phyloP scores from a whole-genome alignment of 495 filamentous ascomycete genomes.

The Trypethelium eluteriae region DNA sequence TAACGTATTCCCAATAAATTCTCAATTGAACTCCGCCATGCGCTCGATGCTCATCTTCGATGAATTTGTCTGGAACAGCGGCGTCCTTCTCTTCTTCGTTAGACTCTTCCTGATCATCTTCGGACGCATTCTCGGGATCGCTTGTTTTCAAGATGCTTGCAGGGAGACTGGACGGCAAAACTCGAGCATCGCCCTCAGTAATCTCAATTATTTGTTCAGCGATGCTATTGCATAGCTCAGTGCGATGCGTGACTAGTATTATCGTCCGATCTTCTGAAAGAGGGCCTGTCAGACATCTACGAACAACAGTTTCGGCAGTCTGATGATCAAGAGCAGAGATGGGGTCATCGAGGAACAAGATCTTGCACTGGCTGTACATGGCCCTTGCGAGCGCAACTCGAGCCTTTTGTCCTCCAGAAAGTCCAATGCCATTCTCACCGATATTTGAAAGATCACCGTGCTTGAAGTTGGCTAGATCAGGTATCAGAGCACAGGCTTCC shows the following conservation, averaged over 20 bases:
- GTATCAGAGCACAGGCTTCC: slow-evolving; percentile 34
- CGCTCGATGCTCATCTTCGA: slow-evolving; percentile 69
- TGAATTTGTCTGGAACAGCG: slow-evolving; percentile 63
- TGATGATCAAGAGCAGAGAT: slow-evolving; percentile 54
- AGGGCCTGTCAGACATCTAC: slow-evolving; percentile 57
- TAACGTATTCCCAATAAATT: slow-evolving; percentile 78
- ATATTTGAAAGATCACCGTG: slow-evolving; percentile 37
- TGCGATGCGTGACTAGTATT: slow-evolving; percentile 73
- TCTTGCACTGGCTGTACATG: slow-evolving; percentile 33
- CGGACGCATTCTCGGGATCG: slow-evolving; percentile 28
- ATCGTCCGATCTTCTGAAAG: slow-evolving; percentile 55
- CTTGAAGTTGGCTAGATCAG: slow-evolving; percentile 36
- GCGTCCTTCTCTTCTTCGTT: slow-evolving; percentile 45
- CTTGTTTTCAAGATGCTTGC: not conserved
- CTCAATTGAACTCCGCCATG: slow-evolving; percentile 65
- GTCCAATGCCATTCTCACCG: slow-evolving; percentile 38
- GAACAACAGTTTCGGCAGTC: slow-evolving; percentile 65
- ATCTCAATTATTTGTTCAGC: slow-evolving; percentile 66
- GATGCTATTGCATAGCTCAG: slow-evolving; percentile 55
- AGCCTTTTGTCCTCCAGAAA: slow-evolving; percentile 37
- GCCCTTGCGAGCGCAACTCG: slow-evolving; percentile 37
- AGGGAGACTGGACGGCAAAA: slow-evolving; percentile 30
- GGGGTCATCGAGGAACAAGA: slow-evolving; percentile 38
- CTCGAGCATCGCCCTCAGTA: slow-evolving; percentile 44
- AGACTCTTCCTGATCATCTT: slow-evolving; percentile 33